Base-by-base conservation (phyloP, 202 grass and related monocot species). In the Setaria italica region DNA sequence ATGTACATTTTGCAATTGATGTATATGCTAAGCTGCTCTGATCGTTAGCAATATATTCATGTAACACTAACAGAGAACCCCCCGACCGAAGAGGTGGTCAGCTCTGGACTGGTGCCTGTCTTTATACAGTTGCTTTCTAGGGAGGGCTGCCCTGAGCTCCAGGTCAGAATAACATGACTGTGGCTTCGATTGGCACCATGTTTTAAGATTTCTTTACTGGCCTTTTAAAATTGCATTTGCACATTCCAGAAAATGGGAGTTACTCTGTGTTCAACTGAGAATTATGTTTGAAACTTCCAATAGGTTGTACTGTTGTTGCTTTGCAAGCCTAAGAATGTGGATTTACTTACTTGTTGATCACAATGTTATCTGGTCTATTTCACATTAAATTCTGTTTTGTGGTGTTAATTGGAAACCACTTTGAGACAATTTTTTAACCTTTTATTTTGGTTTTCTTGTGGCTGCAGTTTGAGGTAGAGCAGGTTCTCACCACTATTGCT, bases 401-500 rank as follows among this genome's bases (percentile, higher is more conserved):
- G 33, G 41, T 82, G 29, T 21, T 73, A 78, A 3, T 2, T 9
- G 37, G 54, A 20, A 20, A 56, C 57, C 57, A 25, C 57, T 25
- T 59, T 25, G 57, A 59, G 57, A 59, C 9, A 59, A 9, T 21
- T 58, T n/a, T n/a, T 34, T 20, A 33, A 7, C 65, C 16, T 14
- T 17, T 55, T 39, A 50, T 71, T 49, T 20, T 17, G 3, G 43
- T 78, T 49, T 33, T 84, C 56, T 33, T 79, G 41, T 73, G 71
- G 29, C 30, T 88, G 32, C 70, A 95, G 93, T 84, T 93, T 88
- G 93, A 93, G 76, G 90, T 87, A 77, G 89, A 87, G 32, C 89
- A 87, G 90, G 82, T 75, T 42, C 87, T 95, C 62, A 91, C 90
- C 17, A 93, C 89, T 58, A 95, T 95, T 74, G 87, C 78, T 6